phyloP scores from a whole-genome alignment of 2,329 filamentous ascomycete genomes.

The Karstenula rhodostoma region DNA sequence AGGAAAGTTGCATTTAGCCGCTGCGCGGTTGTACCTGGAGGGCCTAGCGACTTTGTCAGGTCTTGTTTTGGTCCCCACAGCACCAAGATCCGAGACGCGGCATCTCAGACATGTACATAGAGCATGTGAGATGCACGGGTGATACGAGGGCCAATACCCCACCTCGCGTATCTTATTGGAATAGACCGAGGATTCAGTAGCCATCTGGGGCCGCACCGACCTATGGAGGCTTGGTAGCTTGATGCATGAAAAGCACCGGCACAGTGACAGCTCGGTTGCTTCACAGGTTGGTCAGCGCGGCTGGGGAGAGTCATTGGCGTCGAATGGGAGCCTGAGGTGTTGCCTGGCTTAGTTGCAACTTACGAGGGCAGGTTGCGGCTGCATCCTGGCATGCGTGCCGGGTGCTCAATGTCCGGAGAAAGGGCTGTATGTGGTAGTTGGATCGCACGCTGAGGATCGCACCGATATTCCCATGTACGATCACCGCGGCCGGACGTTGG shows the following conservation, averaged over 20 bases:
- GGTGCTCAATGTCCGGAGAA: conserved; percentile 10
- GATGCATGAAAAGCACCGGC: not conserved
- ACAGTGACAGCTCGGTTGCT: not conserved
- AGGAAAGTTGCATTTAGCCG: conserved; percentile 4
- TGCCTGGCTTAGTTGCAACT: conserved; percentile 1
- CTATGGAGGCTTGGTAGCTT: not conserved
- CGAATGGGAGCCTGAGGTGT: conserved; percentile 3
- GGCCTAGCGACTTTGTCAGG: conserved; percentile 12
- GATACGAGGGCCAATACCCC: conserved; percentile 12
- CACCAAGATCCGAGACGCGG: conserved; percentile 12
- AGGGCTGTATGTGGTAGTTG: conserved; percentile 15
- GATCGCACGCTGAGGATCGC: conserved; percentile 14
- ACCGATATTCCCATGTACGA: conserved; percentile 3
- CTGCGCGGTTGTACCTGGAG: not conserved
- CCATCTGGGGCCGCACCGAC: not conserved
- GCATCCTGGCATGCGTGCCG: conserved; percentile 9
- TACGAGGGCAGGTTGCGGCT: conserved; percentile 13
- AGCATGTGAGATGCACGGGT: conserved; percentile 7
- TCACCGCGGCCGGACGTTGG: not conserved
- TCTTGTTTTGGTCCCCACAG: conserved; percentile 6
- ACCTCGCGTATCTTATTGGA: conserved; percentile 8
- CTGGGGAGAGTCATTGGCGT: conserved; percentile 1
- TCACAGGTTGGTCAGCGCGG: not conserved
- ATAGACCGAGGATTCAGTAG: not conserved
- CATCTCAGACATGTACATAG: conserved; percentile 11